Percentiles rank a stretch among this genome's conserved stretches.
These are phyloP conservation scores for Copromyces sp. DNA, from an alignment of 495 filamentous ascomycete species.

Conservation along the genomic window DNA sequence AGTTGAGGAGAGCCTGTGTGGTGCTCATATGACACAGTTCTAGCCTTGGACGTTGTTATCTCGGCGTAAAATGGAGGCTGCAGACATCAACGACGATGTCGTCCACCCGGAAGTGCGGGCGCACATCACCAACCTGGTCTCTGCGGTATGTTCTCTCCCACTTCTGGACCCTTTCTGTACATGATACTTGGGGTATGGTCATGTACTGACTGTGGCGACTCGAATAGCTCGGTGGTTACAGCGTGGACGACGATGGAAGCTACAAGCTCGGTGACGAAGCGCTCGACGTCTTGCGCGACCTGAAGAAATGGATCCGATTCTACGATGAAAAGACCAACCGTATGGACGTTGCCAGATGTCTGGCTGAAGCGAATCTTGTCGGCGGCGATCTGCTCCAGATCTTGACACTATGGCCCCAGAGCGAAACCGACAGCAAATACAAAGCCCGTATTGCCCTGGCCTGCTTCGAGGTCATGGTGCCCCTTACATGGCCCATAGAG, in stretches of 20 bases:
- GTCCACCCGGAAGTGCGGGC: constrained; percentile 84
- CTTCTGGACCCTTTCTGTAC: background rate
- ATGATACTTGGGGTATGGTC: background rate
- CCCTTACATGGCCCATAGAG: constrained; percentile 90
- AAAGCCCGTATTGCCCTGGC: constrained; percentile 63
- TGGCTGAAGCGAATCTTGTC: constrained; percentile 89
- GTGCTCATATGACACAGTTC: background rate
- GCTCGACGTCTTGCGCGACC: constrained; percentile 78
- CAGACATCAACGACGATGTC: constrained; percentile 39
- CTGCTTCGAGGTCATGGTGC: constrained; percentile 85
- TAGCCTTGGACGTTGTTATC: constrained; percentile 4
- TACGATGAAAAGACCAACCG: constrained; percentile 92
- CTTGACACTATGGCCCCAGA: constrained; percentile 65
- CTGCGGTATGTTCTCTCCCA: constrained; percentile 55
- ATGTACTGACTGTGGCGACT: background rate
- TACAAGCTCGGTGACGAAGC: constrained; percentile 94
- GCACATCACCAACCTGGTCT: constrained; percentile 83
- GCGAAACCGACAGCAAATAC: constrained; percentile 61
- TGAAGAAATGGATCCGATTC: constrained; percentile 86
- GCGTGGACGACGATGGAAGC: constrained; percentile 58
- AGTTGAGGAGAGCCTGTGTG: background rate
- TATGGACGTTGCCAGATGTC: constrained; percentile 87
- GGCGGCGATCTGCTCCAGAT: constrained; percentile 85
- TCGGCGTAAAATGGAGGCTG: constrained; percentile 37
- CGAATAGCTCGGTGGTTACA: constrained; percentile 72